Base-by-base conservation (phyloP, 2,329 filamentous ascomycete species). In the Microdochium bolleyi region DNA sequence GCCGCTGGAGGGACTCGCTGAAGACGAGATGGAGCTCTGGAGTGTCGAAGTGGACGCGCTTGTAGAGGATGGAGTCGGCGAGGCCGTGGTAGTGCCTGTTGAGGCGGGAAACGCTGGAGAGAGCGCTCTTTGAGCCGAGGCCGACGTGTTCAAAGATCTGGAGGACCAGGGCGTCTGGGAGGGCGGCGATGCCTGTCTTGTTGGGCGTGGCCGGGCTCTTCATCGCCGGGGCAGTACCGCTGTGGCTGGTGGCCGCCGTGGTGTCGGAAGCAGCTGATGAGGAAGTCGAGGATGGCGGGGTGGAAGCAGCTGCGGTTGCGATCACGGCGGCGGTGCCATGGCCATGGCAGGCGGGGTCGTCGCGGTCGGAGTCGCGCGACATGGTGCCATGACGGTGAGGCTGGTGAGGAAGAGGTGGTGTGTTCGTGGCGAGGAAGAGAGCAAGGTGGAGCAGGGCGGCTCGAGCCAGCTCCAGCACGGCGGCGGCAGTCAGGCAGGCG, bases 1-100 rank as follows among this genome's bases (percentile, higher is more conserved):
- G 68, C 48, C 72, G 70, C 13, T 59, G 64, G 19, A 78, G 72
- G 10, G 74, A 76, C 61, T 77, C 66, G 58, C 73, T 73, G 60
- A 77, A 78, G 52, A 70, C 67, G 14, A 77, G 64, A 56, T 78
- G 75, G 22, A 76, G 69, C 57, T 76, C 71, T 0, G 74, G 73
- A 27, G 67, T 70, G 37, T 73, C 65, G 63, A 77, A 78, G 22
- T 67, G 68, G 2, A 77, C 71, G 3, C 66, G 72, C 58, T 73
- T 69, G 63, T 78, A 76, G 22, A 78, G 65, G 9, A 77, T 63
- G 2, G 72, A 69, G 57, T 77, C 75, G 56, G 73, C 73, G 22
- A 77, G 60, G 48, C 62, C 61, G 56, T 78, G 74, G 56, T 72
- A 71, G 24, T 62, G 64, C 51, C 67, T 67, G 61, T 68, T 75